Conservation (phyloP, 805 yeast species). For the Lipomyces sp. region DNA sequence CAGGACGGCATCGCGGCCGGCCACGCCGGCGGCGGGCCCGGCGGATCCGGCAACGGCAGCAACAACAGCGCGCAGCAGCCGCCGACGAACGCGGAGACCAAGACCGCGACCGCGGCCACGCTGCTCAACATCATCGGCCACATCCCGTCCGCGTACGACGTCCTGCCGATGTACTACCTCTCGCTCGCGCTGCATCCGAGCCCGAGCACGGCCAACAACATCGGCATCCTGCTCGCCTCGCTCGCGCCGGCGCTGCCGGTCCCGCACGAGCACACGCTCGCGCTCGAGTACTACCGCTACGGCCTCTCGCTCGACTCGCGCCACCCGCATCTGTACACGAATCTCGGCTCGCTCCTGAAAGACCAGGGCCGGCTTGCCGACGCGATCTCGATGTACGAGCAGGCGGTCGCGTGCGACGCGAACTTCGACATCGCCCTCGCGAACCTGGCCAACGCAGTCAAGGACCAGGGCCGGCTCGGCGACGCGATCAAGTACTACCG, state of each 20-base stretch:
- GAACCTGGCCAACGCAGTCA: slow-evolving; percentile 37
- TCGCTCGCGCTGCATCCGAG: slow-evolving; percentile 35
- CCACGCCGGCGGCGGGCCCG: slow-evolving; percentile 8
- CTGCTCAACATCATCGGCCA: slow-evolving; percentile 31
- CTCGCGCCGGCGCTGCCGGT: slow-evolving; percentile 20
- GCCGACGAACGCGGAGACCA: neutral
- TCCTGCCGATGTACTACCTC: slow-evolving; percentile 34
- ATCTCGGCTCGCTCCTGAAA: slow-evolving; percentile 36
- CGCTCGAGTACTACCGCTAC: slow-evolving; percentile 34
- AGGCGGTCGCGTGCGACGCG: slow-evolving; percentile 36
- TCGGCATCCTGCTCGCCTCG: slow-evolving; percentile 36
- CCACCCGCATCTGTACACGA: slow-evolving; percentile 39
- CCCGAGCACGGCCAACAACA: slow-evolving; percentile 38
- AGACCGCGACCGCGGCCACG: slow-evolving; percentile 16
- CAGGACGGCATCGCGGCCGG: slow-evolving; percentile 38
- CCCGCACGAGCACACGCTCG: slow-evolving; percentile 29
- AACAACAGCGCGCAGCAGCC: slow-evolving; percentile 1
- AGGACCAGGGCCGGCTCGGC: slow-evolving; percentile 36
- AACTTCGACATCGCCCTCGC: slow-evolving; percentile 36
- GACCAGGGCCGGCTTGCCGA: slow-evolving; percentile 35
- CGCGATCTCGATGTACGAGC: slow-evolving; percentile 35
- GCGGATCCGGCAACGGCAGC: neutral
- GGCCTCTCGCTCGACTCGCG: slow-evolving; percentile 36
- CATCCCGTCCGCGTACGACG: slow-evolving; percentile 33
- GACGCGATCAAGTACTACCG: slow-evolving; percentile 35